These are phyloP conservation scores for Agaricales sp. DNA, from an alignment of 1,284 basidiomycete genomes.

Conservation along the genomic window DNA sequence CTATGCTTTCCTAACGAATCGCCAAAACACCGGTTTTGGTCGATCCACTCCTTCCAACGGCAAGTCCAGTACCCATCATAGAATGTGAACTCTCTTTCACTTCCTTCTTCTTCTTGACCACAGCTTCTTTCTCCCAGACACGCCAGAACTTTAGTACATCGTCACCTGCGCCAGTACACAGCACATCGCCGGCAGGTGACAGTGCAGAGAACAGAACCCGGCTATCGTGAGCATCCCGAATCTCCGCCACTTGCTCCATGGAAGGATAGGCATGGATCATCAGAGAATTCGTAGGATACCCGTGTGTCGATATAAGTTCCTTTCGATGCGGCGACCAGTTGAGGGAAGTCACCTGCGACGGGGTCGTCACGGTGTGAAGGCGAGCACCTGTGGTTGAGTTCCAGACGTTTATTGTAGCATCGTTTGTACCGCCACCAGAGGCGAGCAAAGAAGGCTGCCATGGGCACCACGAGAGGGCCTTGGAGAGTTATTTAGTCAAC, in stretches of 20 bases:
- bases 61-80: background rate
- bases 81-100: conserved; percentile 25
- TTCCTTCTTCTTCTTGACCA: conserved; percentile 39
- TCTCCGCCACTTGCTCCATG: conserved; percentile 75
- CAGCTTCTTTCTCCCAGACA: conserved; percentile 50
- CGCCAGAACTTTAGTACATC: conserved; percentile 94
- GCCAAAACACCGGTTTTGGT: background rate
- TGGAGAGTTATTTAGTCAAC: conserved; percentile 3
- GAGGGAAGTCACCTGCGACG: conserved; percentile 88
- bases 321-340: conserved; percentile 86
- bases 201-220: conserved; percentile 81
- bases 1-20: no score
- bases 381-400: conserved; percentile 84
- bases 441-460: conserved; percentile 93
- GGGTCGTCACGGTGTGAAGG: conserved; percentile 73
- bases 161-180: conserved; percentile 86
- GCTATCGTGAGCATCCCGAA: conserved; percentile 86
- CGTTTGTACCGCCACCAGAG: conserved; percentile 90
- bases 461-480: conserved; percentile 95
- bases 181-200: conserved; percentile 80
- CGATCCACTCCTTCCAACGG: background rate
- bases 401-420: conserved; percentile 93
- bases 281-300: conserved; percentile 74
- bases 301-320: conserved; percentile 89
- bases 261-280: conserved; percentile 61